Evolutionary conservation across 2,329 filamentous ascomycete genomes (phyloP).

Genomic region (Fusarium palustre): DNA sequence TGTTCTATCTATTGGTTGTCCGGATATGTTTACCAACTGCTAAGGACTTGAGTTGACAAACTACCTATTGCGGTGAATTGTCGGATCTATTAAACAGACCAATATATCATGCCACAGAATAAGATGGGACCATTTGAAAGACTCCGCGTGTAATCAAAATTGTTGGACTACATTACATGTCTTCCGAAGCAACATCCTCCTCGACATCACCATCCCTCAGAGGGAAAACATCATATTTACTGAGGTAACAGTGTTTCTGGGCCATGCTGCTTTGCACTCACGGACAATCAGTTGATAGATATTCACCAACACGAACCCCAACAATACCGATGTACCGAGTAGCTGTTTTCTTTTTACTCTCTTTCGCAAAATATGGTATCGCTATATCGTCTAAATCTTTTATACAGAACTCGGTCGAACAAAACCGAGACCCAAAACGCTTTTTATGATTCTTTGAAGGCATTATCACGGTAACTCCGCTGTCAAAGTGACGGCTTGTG

Average conservation of each 20-base stretch:
- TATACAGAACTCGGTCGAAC: neutral
- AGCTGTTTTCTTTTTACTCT: neutral
- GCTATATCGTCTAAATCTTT: neutral
- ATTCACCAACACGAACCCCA: no score
- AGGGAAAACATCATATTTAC: neutral
- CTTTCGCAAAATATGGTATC: neutral
- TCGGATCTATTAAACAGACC: neutral
- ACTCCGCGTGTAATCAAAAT: no score
- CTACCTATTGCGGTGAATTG: neutral
- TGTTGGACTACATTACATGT: neutral
- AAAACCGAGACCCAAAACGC: conserved; percentile 2
- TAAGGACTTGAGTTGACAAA: neutral
- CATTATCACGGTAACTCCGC: neutral
- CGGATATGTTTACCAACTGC: neutral
- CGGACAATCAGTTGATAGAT: neutral
- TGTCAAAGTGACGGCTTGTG: neutral
- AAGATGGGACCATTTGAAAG: neutral
- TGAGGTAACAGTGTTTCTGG: no score
- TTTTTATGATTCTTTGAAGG: conserved; percentile 9
- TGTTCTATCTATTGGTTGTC: neutral
- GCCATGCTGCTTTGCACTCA: neutral
- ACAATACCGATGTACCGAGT: neutral
- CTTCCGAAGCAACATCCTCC: neutral
- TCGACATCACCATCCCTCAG: no score
- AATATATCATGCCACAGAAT: neutral